phyloP scores from a whole-genome alignment of 2,329 filamentous ascomycete species.

The Pseudogymnoascus sp. region DNA sequence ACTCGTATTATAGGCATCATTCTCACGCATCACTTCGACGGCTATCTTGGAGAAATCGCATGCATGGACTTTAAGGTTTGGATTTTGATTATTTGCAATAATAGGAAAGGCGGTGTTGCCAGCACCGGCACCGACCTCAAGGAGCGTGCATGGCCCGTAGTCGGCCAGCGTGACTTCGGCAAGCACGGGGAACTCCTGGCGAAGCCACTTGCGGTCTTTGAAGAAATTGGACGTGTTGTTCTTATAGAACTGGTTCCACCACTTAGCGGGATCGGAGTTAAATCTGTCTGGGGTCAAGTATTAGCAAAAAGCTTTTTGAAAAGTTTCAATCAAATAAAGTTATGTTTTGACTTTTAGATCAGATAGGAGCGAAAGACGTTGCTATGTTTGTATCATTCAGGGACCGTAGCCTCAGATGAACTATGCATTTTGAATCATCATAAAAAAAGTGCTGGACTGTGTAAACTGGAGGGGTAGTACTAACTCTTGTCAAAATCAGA shows the following conservation, averaged over 20 bases:
- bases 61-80: conserved; percentile 73
- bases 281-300: conserved; percentile 55
- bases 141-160: conserved; percentile 60
- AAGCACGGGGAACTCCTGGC: conserved; percentile 91
- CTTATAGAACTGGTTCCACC: conserved; percentile 98
- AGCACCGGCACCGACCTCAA: conserved; percentile 91
- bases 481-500: conserved; percentile 85
- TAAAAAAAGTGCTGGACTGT: background rate
- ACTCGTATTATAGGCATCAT: conserved; percentile 64
- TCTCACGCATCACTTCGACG: conserved; percentile 80
- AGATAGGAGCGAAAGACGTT: conserved; percentile 70
- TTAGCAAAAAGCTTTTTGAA: conserved; percentile 31
- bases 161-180: conserved; percentile 62
- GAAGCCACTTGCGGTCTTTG: conserved; percentile 96
- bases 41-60: conserved; percentile 96
- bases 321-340: conserved; percentile 11
- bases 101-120: conserved; percentile 96
- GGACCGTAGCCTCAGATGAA: conserved; percentile 54
- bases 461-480: conserved; percentile 25
- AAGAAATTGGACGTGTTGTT: conserved; percentile 98
- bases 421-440: conserved; percentile 59
- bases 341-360: conserved; percentile 32
- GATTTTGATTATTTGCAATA: conserved; percentile 74
- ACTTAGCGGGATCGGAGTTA: conserved; percentile 83
- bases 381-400: conserved; percentile 51